A percentile compares a stretch with the other conserved stretches of the same genome.
phyloP scores from a whole-genome alignment of 23 red algal genomes.

The Gracilaria vermiculophylla region DNA sequence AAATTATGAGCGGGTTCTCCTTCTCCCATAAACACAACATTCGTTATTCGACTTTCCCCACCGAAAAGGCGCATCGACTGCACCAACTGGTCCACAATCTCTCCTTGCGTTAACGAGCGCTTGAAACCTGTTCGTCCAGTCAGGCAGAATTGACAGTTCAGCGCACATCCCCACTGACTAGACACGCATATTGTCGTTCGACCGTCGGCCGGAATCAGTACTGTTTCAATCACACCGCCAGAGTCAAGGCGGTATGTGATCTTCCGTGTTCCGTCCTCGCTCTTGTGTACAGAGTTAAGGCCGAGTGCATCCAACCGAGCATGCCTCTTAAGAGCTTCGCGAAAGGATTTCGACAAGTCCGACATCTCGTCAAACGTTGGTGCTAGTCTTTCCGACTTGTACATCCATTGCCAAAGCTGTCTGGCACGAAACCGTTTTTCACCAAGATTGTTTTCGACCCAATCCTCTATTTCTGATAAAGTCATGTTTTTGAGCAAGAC shows the following conservation, averaged over 20 bases:
- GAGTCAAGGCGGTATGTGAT: constrained; percentile 54
- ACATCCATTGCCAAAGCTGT: constrained; percentile 97
- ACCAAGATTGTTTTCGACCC: constrained; percentile 63
- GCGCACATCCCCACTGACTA: constrained; percentile 78
- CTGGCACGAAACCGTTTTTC: constrained; percentile 80
- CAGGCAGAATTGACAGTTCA: constrained; percentile 98
- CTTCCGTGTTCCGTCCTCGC: constrained; percentile 88
- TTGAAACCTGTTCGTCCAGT: constrained; percentile 85
- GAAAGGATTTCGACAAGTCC: constrained; percentile 76
- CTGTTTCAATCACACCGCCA: constrained; percentile 85
- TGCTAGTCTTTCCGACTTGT: constrained; percentile 52
- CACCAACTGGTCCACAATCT: constrained; percentile 98
- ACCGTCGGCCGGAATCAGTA: constrained; percentile 80
- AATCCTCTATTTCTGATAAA: constrained; percentile 64
- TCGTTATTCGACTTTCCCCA: constrained; percentile 52
- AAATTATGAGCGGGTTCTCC: constrained; percentile 93
- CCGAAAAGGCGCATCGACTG: constrained; percentile 68
- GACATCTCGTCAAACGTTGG: constrained; percentile 87
- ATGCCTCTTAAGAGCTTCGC: constrained; percentile 30
- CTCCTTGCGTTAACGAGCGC: constrained; percentile 64
- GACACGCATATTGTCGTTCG: constrained; percentile 93
- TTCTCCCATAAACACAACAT: constrained; percentile 97
- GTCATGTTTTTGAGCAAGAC: constrained; percentile 77
- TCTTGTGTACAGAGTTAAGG: constrained; percentile 63
- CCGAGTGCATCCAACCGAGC: constrained; percentile 64